Evolutionary conservation across 805 yeast genomes (phyloP), one percentile per base, ranked within the genome.

Genomic region (Yamadazyma laniorum): DNA sequence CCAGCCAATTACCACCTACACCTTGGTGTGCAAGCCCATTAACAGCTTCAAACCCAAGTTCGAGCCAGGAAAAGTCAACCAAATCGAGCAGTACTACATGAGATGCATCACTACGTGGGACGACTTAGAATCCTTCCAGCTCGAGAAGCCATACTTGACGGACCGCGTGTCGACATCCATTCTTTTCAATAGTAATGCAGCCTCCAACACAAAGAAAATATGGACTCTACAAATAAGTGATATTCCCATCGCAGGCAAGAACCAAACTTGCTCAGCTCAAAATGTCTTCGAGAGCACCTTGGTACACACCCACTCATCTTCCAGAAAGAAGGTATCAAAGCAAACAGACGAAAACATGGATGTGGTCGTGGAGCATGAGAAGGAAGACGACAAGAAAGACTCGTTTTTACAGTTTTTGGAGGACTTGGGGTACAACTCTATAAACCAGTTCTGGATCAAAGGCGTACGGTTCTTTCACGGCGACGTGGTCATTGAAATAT

Each of bases 191-290:
- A 37, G 42, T 2, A 14, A 16, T 11, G 7, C 28, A 5, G 28
- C 18, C 23, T 12, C 19, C 18, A 32, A 27, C 6, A 34, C 18
- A 41, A 45, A 50, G 45, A 40, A 67, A 51, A 45, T 61, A 28
- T 85, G 90, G 91, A 72, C 81, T 1, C 51, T 85, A 6, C 84
- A 77, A 48, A 67, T 80, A 18, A 66, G 77, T 4, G 95, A 85
- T 58, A 81, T 85, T 9, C 93, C 93, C 2, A 76, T 81, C 5
- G 90, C 87, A 7, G 91, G 91, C 3, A 61, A 72, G 75, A 51
- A 73, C 75, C 56, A 81, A 74, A 38, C 74, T 72, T 17, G 78
- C 75, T 42, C 95, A 37, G 72, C 70, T 3, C 72, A 88, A 55
- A 75, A 85, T 13, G 72, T 86, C 9, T 70, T 82, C 43, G 88